phyloP scores from a whole-genome alignment of 192 early-diverging fungal genomes.

The Lobosporangium transversale region DNA sequence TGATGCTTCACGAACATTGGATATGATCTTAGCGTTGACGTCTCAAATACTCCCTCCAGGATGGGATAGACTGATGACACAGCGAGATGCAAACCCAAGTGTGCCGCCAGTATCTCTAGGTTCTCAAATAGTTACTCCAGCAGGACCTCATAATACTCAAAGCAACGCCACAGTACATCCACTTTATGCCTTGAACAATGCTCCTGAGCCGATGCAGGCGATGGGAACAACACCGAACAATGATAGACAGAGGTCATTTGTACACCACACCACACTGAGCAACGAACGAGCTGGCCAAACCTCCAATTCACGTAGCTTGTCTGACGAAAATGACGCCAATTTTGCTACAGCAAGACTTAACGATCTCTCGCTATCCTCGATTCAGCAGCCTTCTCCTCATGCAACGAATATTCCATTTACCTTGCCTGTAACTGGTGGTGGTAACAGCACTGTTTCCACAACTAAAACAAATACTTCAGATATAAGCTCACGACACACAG shows the following conservation, averaged over 20 bases:
- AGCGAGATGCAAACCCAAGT: background rate
- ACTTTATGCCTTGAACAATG: background rate
- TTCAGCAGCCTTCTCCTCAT: background rate
- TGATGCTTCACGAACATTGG: background rate
- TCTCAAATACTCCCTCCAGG: constrained; percentile 11
- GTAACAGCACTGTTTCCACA: too few relatives aligned
- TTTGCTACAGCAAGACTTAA: constrained; percentile 5
- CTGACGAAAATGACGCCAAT: constrained; percentile 6
- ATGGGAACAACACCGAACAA: background rate
- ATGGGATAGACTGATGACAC: constrained; percentile 10
- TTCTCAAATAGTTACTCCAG: background rate
- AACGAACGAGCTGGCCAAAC: background rate
- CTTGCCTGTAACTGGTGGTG: too few relatives aligned
- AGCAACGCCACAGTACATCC: too few relatives aligned
- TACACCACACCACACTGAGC: background rate
- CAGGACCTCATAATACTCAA: too few relatives aligned
- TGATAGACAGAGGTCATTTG: background rate
- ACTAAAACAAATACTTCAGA: too few relatives aligned
- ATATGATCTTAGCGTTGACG: constrained; percentile 13
- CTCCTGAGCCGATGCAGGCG: background rate
- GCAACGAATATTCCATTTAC: background rate
- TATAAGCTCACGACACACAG: too few relatives aligned
- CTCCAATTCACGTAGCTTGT: too few relatives aligned
- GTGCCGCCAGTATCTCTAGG: background rate
- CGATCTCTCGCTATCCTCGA: constrained; percentile 6